A percentile compares a stretch with the other conserved stretches of the same genome.
Evolutionary conservation across 371 early-diverging fungal genomes (phyloP).

Genomic region (Mortierella polycephala): DNA sequence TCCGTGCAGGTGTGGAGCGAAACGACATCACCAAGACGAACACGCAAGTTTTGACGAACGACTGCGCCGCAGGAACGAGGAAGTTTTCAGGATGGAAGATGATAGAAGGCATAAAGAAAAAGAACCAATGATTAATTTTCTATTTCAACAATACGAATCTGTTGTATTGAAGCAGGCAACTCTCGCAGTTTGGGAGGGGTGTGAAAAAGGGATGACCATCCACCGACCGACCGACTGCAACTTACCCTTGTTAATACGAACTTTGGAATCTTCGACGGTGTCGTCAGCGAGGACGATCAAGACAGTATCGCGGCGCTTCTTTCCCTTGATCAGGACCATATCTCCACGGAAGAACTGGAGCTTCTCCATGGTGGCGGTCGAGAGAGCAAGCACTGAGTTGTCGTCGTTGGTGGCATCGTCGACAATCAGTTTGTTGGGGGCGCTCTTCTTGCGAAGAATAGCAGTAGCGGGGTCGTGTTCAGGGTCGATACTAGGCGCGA

Average conservation of each 20-base stretch:
- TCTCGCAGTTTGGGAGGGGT: not conserved
- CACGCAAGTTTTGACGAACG: constrained; percentile 97
- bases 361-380: constrained; percentile 93
- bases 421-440: constrained; percentile 97
- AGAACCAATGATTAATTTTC: not conserved
- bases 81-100: not conserved
- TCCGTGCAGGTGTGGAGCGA: constrained; percentile 96
- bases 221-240: not conserved
- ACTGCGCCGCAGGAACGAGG: constrained; percentile 61
- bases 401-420: constrained; percentile 98
- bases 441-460: constrained; percentile 93
- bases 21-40: constrained; percentile 98
- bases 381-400: constrained; percentile 92
- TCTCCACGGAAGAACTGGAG: constrained; percentile 95
- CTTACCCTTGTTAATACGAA: constrained; percentile 92
- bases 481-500: constrained; percentile 59
- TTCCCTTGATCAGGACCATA: constrained; percentile 97
- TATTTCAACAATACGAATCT: not conserved
- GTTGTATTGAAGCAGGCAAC: not conserved
- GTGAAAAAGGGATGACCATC: too few relatives aligned
- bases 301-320: constrained; percentile 98
- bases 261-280: constrained; percentile 91
- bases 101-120: not conserved
- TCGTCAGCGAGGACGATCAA: constrained; percentile 95
- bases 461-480: constrained; percentile 90